Evolutionary conservation across 2,329 filamentous ascomycete species (phyloP).

Genomic region (Colletotrichum limetticola): DNA sequence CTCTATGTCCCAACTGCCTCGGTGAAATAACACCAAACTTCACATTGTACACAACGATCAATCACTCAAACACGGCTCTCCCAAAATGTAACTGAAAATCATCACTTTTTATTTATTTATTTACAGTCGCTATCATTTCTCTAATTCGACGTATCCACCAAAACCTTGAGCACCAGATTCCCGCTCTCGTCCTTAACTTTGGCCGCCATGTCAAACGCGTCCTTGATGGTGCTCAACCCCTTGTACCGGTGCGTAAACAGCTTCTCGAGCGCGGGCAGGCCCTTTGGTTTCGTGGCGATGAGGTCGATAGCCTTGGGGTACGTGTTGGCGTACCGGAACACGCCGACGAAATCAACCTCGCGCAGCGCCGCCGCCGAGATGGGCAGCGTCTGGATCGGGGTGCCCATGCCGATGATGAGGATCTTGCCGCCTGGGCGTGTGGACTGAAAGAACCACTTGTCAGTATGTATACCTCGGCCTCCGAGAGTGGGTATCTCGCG

Average conservation of each 20-base stretch:
- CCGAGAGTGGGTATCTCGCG: too few relatives aligned
- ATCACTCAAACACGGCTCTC: not conserved
- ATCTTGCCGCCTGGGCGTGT: constrained; percentile 76
- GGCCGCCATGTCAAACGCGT: constrained; percentile 79
- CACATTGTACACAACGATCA: not conserved
- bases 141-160: constrained; percentile 59
- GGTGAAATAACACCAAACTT: not conserved
- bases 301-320: constrained; percentile 69
- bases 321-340: constrained; percentile 81
- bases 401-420: constrained; percentile 79
- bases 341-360: constrained; percentile 77
- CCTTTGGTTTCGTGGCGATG: constrained; percentile 57
- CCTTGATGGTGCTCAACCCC: constrained; percentile 70
- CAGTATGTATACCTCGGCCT: not conserved
- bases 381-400: constrained; percentile 75
- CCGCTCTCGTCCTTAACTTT: constrained; percentile 76
- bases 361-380: constrained; percentile 75
- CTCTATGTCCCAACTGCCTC: not conserved
- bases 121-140: not conserved
- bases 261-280: constrained; percentile 72
- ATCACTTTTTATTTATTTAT: not conserved
- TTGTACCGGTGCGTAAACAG: constrained; percentile 77
- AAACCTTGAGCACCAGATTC: constrained; percentile 79
- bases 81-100: not conserved
- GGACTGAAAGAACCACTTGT: constrained; percentile 47